Base-by-base conservation (phyloP, 2,329 filamentous ascomycete genomes). In the Dactylellina leptospora region DNA sequence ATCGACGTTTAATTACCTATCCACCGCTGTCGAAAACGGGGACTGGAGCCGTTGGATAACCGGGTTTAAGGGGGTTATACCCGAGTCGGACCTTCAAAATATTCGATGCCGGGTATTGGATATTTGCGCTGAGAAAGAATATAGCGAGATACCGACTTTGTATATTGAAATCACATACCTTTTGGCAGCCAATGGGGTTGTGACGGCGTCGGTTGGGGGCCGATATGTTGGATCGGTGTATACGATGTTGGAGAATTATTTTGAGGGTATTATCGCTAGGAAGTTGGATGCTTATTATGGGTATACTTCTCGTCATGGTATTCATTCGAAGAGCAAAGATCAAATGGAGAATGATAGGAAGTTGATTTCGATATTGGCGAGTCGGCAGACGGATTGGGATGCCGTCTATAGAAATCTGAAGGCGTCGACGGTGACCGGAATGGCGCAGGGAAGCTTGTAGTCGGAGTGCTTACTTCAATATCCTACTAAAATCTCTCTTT, bases 311-410 rank as follows among this genome's bases (percentile, higher is more conserved):
- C 25, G 2, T 20, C 2, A 42, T 13, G 10, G 5, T 11, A 11
- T 3, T 40, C 30, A 23, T 13, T 16, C 40, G 4, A 48, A 36
- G 44, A 38, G 23, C 13, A 45, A 48, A 25, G 36, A 54, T 20
- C 38, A 50, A 25, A 44, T 38, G 9, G 54, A 68, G 22, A 51
- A 27, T 6, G 62, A 68, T 28, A 60, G 55, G 23, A 54, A 38
- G 33, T 27, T 68, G 33, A 50, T 71, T 38, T 48, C 58, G 27
- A 62, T 71, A 18, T 25, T 72, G 11, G 59, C 58, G 27, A 54
- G 20, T 11, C 66, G 59, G 4, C 45, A 53, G 47, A 72, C 68
- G 25, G 59, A 72, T 50, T 72, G 68, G 68, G 59, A 72, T 36
- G 42, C 53, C 4, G 28, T 72, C 2, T 72, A 72, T 27, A 44